A percentile compares a stretch with the other conserved stretches of the same genome.
These are phyloP conservation scores for Clitocybe nebularis DNA, from an alignment of 1,284 basidiomycete genomes.

Conservation along the genomic window DNA sequence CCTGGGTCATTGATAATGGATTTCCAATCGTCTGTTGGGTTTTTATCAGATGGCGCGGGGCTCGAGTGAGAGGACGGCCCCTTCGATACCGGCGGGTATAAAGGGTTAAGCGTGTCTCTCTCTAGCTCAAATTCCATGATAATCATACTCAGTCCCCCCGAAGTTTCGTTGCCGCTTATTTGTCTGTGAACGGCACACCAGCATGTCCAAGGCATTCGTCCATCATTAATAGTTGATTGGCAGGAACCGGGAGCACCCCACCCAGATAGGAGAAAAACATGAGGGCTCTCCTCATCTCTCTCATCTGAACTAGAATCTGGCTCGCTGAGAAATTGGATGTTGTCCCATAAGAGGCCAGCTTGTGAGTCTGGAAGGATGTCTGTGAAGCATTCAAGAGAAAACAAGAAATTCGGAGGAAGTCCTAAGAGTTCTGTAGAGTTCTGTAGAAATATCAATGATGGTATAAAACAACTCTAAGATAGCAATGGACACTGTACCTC, in stretches of 20 bases:
- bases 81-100: conserved; percentile 46
- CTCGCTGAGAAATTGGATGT: conserved; percentile 65
- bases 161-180: conserved; percentile 18
- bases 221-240: conserved; percentile 28
- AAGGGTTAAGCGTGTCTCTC: conserved; percentile 68
- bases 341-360: conserved; percentile 74
- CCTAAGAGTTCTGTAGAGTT: conserved; percentile 66
- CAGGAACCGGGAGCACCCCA: conserved; percentile 63
- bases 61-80: neutral
- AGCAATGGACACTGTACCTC: conserved; percentile 47
- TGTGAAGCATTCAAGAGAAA: conserved; percentile 75
- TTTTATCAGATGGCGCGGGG: neutral
- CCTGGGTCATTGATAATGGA: neutral
- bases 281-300: conserved; percentile 55
- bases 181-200: conserved; percentile 82
- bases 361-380: conserved; percentile 70
- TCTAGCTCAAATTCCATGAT: conserved; percentile 86
- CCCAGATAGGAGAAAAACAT: conserved; percentile 72
- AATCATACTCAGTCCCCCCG: conserved; percentile 33
- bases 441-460: conserved; percentile 15
- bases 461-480: neutral
- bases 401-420: conserved; percentile 74
- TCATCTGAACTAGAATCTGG: conserved; percentile 28
- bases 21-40: neutral
- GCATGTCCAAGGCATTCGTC: conserved; percentile 68